Evolutionary conservation across 225 moss, liverwort and hornwort species (phyloP), one percentile per base, ranked within the genome.

Genomic region (Antitrichia curtipendula): DNA sequence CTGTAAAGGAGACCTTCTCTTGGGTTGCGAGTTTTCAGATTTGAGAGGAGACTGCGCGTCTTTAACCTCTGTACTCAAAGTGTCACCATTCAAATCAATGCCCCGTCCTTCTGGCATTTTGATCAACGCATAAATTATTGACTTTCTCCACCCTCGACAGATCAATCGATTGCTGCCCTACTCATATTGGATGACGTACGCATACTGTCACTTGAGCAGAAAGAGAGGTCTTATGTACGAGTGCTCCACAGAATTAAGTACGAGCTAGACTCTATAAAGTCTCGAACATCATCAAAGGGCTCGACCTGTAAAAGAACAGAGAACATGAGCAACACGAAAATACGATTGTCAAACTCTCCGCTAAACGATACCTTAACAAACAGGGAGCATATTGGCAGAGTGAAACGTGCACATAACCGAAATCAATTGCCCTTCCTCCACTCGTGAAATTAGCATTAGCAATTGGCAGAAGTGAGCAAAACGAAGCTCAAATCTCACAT

Each of bases 1-100:
- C 59, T 87, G 86, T 85, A 90, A 90, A 79, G 90, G 92, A 83
- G 93, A 93, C 89, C 88, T 93, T 87, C 92, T 92, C 92, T 91
- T 92, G 32, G 93, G 93, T 66, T 92, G 91, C 40, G 93, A 93
- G 60, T 86, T 93, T 83, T 93, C 92, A 82, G 93, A 93, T 84
- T 93, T 93, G 27, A 88, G 92, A 82, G 93, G 92, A 81, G 92
- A 93, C 82, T 89, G 93, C 45, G 87, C 79, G 77, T 93, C 92
- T 68, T 88, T 88, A 16, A 86, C 86, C 79, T 92, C 93, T 82
- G 82, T 88, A 74, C 91, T 89, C 45, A 81, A 63, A 80, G 75
- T 80, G 82, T 91, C 92, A 79, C 92, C 91, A 88, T 90, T 92
- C 82, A 91, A 88, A 88, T 92, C 93, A 84, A 93, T 82, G 75